Evolutionary conservation across 139 green algal species (phyloP).

Genomic region (Gonium pectorale): DNA sequence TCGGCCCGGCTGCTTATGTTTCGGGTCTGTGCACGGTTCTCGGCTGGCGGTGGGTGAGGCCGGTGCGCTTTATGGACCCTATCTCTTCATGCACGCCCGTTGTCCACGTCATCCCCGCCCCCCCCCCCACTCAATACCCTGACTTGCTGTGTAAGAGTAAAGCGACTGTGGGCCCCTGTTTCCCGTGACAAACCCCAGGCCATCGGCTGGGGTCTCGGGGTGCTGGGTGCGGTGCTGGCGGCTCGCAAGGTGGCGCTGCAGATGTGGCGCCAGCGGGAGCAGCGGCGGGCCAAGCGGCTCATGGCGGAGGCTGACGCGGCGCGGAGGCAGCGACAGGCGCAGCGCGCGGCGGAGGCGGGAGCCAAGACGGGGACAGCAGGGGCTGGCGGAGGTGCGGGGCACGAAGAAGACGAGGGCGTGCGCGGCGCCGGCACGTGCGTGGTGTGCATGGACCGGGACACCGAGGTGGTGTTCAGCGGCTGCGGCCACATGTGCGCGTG

Average conservation of each 20-base stretch:
- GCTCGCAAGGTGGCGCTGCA: slow-evolving; percentile 12
- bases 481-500: slow-evolving; percentile 58
- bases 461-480: slow-evolving; percentile 40
- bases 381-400: neutral
- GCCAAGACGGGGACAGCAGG: neutral
- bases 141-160: no score
- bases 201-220: slow-evolving; percentile 10
- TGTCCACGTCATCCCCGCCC: no score
- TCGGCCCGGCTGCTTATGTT: no score
- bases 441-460: slow-evolving; percentile 41
- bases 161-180: no score
- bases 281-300: neutral
- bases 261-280: neutral
- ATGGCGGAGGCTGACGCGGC: neutral
- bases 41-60: no score
- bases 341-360: neutral
- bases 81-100: no score
- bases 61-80: no score
- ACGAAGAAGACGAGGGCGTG: neutral
- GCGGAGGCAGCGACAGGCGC: neutral
- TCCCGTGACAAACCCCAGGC: no score
- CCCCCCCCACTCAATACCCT: no score
- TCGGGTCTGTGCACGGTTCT: no score
- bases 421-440: slow-evolving; percentile 47
- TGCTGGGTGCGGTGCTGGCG: slow-evolving; percentile 21